Percentiles rank a stretch among this genome's conserved stretches.
Evolutionary conservation across 176 grass and related monocot species (phyloP).

Genomic region (Melocanna baccifera): DNA sequence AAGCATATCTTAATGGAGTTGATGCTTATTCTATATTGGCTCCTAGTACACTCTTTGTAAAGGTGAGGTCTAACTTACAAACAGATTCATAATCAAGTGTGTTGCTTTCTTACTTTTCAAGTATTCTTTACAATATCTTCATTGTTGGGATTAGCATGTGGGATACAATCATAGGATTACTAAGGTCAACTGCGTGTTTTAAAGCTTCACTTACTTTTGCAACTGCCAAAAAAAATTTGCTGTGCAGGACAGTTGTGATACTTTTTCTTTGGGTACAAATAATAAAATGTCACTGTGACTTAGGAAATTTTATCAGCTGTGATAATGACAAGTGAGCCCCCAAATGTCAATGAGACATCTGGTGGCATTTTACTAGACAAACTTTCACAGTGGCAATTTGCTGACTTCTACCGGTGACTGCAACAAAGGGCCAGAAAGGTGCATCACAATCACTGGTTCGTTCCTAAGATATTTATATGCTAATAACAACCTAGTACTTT

Average conservation of each 20-base stretch:
- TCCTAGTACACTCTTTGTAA: constrained; percentile 85
- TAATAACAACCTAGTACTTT: constrained; percentile 9
- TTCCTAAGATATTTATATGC: background rate
- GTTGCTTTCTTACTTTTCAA: background rate
- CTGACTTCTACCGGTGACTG: background rate
- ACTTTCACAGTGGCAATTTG: background rate
- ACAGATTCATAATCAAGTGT: background rate
- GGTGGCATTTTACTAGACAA: background rate
- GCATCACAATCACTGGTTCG: background rate
- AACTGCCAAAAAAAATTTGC: background rate
- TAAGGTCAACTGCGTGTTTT: background rate
- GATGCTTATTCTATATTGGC: constrained; percentile 82
- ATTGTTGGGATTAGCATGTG: background rate
- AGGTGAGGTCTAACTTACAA: constrained; percentile 43
- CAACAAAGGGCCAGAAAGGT: background rate
- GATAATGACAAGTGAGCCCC: background rate
- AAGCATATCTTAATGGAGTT: constrained; percentile 98
- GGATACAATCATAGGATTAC: background rate
- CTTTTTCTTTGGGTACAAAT: background rate
- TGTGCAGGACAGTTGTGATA: background rate
- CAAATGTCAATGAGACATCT: background rate
- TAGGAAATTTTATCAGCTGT: background rate
- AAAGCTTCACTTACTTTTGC: background rate
- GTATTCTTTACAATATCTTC: background rate
- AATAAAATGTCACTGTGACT: background rate